A percentile compares a stretch with the other conserved stretches of the same genome.
These are phyloP conservation scores for Escovopsis weberi DNA, from an alignment of 2,329 filamentous ascomycete genomes.

Conservation along the genomic window DNA sequence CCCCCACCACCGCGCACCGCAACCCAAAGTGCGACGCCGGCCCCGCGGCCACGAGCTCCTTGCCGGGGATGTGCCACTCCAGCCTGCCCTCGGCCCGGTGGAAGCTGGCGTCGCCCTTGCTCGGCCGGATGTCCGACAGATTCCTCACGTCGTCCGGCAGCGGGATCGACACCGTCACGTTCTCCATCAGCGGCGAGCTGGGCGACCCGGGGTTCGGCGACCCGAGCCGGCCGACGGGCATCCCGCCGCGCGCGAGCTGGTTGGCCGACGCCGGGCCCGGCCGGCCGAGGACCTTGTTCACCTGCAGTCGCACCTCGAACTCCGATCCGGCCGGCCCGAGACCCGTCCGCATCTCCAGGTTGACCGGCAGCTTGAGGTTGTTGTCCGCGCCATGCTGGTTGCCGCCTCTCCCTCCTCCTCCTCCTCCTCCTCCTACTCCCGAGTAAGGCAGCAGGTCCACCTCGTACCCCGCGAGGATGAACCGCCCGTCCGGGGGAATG, in stretches of 20 bases:
- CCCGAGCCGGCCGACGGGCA: slow-evolving; percentile 18
- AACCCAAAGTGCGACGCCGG: slow-evolving; percentile 57
- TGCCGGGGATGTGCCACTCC: slow-evolving; percentile 71
- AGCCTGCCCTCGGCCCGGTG: slow-evolving; percentile 55
- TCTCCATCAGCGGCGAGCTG: slow-evolving; percentile 52
- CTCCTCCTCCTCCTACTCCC: slow-evolving; percentile 36
- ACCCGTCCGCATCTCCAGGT: slow-evolving; percentile 66
- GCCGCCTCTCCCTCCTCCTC: too few relatives aligned
- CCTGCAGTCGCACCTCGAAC: slow-evolving; percentile 71
- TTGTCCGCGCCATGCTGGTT: too few relatives aligned
- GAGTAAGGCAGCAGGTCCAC: slow-evolving; percentile 73
- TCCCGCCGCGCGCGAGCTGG: slow-evolving; percentile 26
- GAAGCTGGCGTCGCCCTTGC: slow-evolving; percentile 71
- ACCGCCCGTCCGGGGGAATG: slow-evolving; percentile 85
- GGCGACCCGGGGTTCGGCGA: slow-evolving; percentile 37
- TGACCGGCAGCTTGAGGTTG: slow-evolving; percentile 67
- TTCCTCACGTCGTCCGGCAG: slow-evolving; percentile 69
- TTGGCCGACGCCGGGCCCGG: slow-evolving; percentile 19
- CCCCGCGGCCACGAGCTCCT: slow-evolving; percentile 47
- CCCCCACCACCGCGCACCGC: slow-evolving; percentile 65
- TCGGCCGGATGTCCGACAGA: slow-evolving; percentile 66
- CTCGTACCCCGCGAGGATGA: slow-evolving; percentile 87
- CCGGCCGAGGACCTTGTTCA: slow-evolving; percentile 48
- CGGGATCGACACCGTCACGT: slow-evolving; percentile 64
- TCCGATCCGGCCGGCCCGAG: slow-evolving; percentile 64